Base-by-base conservation (phyloP, 1,284 basidiomycete genomes). In the Leccinum subspadiceum region DNA sequence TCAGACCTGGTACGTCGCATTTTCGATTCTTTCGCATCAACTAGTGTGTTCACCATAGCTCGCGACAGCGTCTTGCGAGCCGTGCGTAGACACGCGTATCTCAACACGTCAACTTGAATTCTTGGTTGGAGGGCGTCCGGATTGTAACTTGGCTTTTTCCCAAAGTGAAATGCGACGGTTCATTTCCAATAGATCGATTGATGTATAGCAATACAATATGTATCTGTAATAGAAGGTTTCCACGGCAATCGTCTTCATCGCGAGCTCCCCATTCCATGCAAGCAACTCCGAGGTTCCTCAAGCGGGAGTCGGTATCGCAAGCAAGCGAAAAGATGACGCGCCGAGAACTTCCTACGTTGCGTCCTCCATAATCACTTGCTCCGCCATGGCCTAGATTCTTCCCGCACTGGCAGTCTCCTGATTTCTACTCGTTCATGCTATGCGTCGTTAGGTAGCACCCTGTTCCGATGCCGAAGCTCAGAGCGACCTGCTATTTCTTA, bases 11-110 rank as follows among this genome's bases (percentile, higher is more conserved):
- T 41, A 41, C 39, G 39, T 41, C 39, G n/a, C 39, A 13, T 41
- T 41, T 41, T 41, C 39, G n/a, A 41, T 41, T 17, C 15, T 41
- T 41, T 17, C n/a, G 39, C 39, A 41, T 7, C 39, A 41, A 41
- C 39, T 8, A 41, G 39, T n/a, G 8, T 41, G 39, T 7, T 41
- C 8, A 41, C 39, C n/a, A 41, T 41, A 41, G 26, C 20, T 58
- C 31, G 24, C 51, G 3, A 17, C 50, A 94, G 92, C 94, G 0
- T 96, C 97, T 76, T 98, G 96, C 79, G 90, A 90, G 72, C 77
- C 82, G 24, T 92, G 96, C 73, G 85, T 99, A 52, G 95, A 98
- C 65, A 81, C 87, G 26, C 87, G 96, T 41, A 85, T 99, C 67
- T 80, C 90, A 53, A 96, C 92, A 29, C 86, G 96, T 62, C 95